phyloP scores from a whole-genome alignment of 202 grass and related monocot species.

The Eragrostis tef region DNA sequence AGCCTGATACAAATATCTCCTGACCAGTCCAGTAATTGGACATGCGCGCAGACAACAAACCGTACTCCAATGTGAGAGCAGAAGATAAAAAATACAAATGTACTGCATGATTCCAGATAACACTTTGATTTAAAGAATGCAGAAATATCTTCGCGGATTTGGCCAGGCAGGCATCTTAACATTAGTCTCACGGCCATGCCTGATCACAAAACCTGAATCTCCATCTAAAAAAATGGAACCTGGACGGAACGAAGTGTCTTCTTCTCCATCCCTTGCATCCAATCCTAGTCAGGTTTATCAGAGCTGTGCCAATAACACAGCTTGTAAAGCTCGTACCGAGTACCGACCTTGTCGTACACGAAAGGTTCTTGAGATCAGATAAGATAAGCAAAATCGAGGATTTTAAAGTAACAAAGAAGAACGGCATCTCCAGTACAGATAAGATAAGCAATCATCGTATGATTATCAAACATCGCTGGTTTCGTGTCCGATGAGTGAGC shows the following conservation, averaged over 20 bases:
- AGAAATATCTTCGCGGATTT: conserved; percentile 15
- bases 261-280: background rate
- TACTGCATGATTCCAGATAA: background rate
- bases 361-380: too few relatives aligned
- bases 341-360: conserved; percentile 23
- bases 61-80: too few relatives aligned
- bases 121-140: background rate
- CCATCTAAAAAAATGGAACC: background rate
- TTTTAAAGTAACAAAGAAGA: conserved; percentile 36
- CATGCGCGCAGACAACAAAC: too few relatives aligned
- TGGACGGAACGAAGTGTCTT: background rate
- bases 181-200: background rate
- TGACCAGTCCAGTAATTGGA: background rate
- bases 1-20: conserved; percentile 7
- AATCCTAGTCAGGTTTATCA: conserved; percentile 4
- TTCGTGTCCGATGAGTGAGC: background rate
- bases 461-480: background rate
- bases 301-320: background rate
- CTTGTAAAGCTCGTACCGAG: background rate
- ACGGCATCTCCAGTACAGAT: background rate
- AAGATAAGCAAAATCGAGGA: too few relatives aligned
- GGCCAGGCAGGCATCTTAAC: background rate
- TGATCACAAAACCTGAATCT: background rate
- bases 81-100: too few relatives aligned
- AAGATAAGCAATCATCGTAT: background rate